Conservation (phyloP, 1,284 basidiomycete genomes). For the Coriolopsis trogii region DNA sequence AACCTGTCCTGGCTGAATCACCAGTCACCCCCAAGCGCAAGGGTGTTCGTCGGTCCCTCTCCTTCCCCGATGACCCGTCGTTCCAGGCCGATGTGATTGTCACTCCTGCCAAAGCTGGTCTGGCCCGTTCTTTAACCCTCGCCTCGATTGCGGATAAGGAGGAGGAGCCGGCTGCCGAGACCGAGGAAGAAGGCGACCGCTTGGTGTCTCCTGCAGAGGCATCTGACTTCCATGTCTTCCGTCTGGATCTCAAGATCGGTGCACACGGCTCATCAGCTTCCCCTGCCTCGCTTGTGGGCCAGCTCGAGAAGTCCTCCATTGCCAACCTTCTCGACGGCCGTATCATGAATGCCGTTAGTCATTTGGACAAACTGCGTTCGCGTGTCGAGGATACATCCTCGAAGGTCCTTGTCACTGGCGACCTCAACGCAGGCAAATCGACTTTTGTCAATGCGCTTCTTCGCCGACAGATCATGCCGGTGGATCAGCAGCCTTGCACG, state of each 20-base stretch:
- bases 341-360: conserved; percentile 75
- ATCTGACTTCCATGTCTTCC: conserved; percentile 82
- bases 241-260: conserved; percentile 92
- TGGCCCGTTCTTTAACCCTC: conserved; percentile 59
- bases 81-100: conserved; percentile 71
- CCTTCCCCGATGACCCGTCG: conserved; percentile 81
- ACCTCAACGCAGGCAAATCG: conserved; percentile 98
- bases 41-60: conserved; percentile 65
- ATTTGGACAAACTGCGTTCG: conserved; percentile 84
- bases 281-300: conserved; percentile 83
- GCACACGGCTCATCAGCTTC: conserved; percentile 68
- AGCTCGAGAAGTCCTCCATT: conserved; percentile 92
- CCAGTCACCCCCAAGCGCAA: conserved; percentile 39
- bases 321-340: conserved; percentile 91
- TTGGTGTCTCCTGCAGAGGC: conserved; percentile 45
- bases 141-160: conserved; percentile 52
- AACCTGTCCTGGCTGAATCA: conserved; percentile 32
- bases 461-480: conserved; percentile 90
- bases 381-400: conserved; percentile 93
- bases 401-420: conserved; percentile 98
- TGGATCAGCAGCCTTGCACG: conserved; percentile 98
- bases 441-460: conserved; percentile 97
- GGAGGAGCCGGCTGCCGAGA: conserved; percentile 29
- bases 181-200: conserved; percentile 43
- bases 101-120: conserved; percentile 47